These are phyloP conservation scores for Trypanosoma mega DNA, from an alignment of 208 protist species.

Conservation along the genomic window DNA sequence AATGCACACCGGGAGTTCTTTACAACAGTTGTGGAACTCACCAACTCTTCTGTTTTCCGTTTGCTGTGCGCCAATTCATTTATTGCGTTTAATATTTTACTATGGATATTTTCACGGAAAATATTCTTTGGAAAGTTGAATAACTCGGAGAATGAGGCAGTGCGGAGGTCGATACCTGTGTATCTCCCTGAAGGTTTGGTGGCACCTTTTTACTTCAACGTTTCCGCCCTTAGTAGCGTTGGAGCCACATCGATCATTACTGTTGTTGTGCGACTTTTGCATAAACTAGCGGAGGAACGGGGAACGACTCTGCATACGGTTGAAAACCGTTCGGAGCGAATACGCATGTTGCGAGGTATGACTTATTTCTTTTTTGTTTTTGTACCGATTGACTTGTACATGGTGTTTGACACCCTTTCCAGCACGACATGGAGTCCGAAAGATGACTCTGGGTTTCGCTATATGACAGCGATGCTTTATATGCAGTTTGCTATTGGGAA, in stretches of 20 bases:
- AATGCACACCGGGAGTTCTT: constrained; percentile 66
- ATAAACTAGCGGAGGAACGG: constrained; percentile 64
- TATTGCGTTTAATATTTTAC: constrained; percentile 28
- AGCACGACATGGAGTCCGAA: background rate
- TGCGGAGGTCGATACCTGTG: constrained; percentile 36
- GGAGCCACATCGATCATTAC: constrained; percentile 35
- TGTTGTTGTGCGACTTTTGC: constrained; percentile 45
- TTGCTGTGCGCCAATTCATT: constrained; percentile 48
- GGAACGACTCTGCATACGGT: constrained; percentile 31
- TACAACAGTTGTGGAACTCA: constrained; percentile 55
- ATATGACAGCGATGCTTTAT: constrained; percentile 20
- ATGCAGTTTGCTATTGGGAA: constrained; percentile 22
- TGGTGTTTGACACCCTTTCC: constrained; percentile 22
- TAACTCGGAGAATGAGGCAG: constrained; percentile 34
- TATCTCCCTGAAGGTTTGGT: constrained; percentile 60
- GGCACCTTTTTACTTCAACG: constrained; percentile 34
- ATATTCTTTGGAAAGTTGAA: constrained; percentile 75
- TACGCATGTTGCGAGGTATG: constrained; percentile 21
- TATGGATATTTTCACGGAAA: constrained; percentile 38
- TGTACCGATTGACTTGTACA: constrained; percentile 19
- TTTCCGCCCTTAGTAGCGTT: constrained; percentile 32
- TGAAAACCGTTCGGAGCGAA: constrained; percentile 4
- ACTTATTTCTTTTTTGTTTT: constrained; percentile 16
- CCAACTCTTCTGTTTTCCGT: constrained; percentile 60
- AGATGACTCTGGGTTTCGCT: constrained; percentile 4